phyloP scores from a whole-genome alignment of 306 rosid species.

The Luffa acutangula region DNA sequence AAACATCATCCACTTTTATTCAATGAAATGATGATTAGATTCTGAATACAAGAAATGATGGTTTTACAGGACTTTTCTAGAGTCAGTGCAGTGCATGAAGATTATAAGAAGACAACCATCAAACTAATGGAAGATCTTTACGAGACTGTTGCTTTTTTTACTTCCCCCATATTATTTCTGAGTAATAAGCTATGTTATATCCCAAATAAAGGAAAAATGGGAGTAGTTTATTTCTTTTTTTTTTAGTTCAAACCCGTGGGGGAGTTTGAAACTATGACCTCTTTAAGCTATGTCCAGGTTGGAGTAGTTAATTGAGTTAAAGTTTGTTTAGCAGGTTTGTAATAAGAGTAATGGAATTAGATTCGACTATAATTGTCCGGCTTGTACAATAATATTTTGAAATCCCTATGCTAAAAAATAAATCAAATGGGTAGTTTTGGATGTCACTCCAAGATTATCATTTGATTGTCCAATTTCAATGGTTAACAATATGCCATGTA shows the following conservation, averaged over 20 bases:
- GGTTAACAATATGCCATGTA: background rate
- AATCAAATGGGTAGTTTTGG: background rate
- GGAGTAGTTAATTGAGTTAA: background rate
- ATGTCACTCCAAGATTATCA: background rate
- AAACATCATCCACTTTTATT: background rate
- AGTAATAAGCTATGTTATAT: background rate
- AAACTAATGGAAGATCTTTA: background rate
- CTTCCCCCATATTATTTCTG: background rate
- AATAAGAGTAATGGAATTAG: background rate
- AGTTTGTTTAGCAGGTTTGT: background rate
- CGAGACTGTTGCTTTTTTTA: background rate
- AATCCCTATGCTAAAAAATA: background rate
- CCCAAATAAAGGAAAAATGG: background rate
- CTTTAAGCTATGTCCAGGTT: too few relatives aligned
- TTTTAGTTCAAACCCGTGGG: too few relatives aligned
- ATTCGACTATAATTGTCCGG: background rate
- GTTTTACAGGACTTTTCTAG: conserved; percentile 22
- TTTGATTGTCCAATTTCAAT: background rate
- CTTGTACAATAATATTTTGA: background rate
- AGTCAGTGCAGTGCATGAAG: conserved; percentile 30
- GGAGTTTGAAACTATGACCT: too few relatives aligned
- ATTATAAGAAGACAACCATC: conserved; percentile 15
- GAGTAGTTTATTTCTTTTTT: background rate
- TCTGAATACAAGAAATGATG: conserved; percentile 1
- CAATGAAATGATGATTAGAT: background rate